Base-by-base conservation (phyloP, 2,329 filamentous ascomycete genomes). In the Clonostachys solani region DNA sequence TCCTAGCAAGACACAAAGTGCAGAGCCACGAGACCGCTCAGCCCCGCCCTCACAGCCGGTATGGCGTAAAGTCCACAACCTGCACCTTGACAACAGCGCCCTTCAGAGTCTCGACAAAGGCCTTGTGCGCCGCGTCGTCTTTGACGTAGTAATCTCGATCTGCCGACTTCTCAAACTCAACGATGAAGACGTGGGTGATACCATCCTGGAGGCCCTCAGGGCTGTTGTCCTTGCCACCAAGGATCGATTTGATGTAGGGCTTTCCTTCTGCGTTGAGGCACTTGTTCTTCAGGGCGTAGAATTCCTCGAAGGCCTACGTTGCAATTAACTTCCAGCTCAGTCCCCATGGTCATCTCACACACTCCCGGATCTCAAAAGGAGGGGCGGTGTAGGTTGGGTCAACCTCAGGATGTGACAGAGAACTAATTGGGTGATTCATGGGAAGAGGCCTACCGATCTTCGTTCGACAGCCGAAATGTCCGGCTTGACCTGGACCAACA, bases 121-220 rank as follows among this genome's bases (percentile, higher is more conserved):
- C 77, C 45, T 71, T 62, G 60, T 89, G 84, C n/a, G 64, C 74
- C 2, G 83, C 83, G 54, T 89, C 85, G 37, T 80, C 64, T 43
- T 76, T 61, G 6, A 84, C 60, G 58, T 88, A 89, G 56, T 87
- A 88, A 48, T 80, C 73, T 46, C 83, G 69, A 58, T 89, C 84
- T 52, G 78, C 74, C 35, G 71, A 69, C 38, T 59, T 83, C 12
- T 77, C 73, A 50, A 89, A 89, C 54, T 87, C 78, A 34, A 77
- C 73, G 2, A 89, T 74, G 52, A 89, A 88, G 0, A 72, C 81
- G 58, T 89, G 85, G 2, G 81, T 81, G 44, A 83, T 78, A 1
- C 75, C 83, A 44, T 73, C 71, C 82, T 79, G 50, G 10, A 72
- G 59, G 9, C 76, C 78, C 60, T 86, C 82, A 0, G 70, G 68